These are phyloP conservation scores for Talaromyces wortmannii DNA, from an alignment of 495 filamentous ascomycete genomes.

Conservation along the genomic window DNA sequence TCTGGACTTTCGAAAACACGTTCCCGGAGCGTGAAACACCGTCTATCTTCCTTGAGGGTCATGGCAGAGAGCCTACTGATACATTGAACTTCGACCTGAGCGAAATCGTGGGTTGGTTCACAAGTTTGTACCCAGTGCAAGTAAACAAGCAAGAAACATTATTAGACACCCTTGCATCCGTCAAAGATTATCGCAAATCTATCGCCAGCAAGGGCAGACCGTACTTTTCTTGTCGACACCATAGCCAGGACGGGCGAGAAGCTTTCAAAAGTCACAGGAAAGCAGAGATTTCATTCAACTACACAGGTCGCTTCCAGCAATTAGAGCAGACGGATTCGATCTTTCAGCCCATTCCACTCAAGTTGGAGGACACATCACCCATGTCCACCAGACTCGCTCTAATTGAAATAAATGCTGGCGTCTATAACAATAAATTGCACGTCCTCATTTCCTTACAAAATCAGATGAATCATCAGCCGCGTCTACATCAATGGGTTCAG, in stretches of 20 bases:
- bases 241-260: too few species aligned
- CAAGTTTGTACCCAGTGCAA: too few species aligned
- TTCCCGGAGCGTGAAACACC: too few species aligned
- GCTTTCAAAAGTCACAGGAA: too few species aligned
- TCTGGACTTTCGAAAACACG: too few species aligned
- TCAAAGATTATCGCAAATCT: constrained; percentile 15
- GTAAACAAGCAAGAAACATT: too few species aligned
- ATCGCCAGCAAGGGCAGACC: constrained; percentile 35
- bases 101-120: too few species aligned
- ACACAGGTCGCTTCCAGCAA: constrained; percentile 6
- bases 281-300: not conserved
- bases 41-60: too few species aligned
- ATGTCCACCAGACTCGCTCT: constrained; percentile 29
- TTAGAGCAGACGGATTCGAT: constrained; percentile 49
- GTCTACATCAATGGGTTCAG: constrained; percentile 45
- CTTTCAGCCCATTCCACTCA: constrained; percentile 45
- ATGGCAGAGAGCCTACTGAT: too few species aligned
- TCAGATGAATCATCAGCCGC: constrained; percentile 38
- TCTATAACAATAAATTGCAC: constrained; percentile 43
- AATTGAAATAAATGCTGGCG: constrained; percentile 46
- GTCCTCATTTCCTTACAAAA: constrained; percentile 46
- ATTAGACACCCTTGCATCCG: constrained; percentile 10
- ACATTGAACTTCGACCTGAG: too few species aligned
- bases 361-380: not conserved
- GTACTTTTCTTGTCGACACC: not conserved